Percentiles rank a stretch among this genome's conserved stretches.
These are phyloP conservation scores for Penicillium arizonense DNA, from an alignment of 495 filamentous ascomycete genomes.

Conservation along the genomic window DNA sequence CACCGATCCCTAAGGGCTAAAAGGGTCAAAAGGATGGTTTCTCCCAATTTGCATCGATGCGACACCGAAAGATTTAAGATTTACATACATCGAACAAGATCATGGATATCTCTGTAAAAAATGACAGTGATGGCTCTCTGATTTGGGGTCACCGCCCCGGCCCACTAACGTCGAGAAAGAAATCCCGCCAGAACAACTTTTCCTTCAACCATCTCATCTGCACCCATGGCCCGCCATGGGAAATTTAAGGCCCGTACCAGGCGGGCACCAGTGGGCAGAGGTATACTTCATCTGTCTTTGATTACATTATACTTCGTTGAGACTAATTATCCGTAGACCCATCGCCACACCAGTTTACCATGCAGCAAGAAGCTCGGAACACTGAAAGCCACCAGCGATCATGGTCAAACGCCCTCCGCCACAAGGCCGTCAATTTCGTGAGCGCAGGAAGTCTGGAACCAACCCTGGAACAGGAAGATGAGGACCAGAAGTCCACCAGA, in stretches of 20 bases:
- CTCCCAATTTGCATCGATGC: no score
- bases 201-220: not conserved
- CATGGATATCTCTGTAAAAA: no score
- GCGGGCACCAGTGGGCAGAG: constrained; percentile 8
- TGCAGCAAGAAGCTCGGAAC: constrained; percentile 76
- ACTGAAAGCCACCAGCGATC: constrained; percentile 59
- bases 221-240: constrained; percentile 29
- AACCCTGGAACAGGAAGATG: constrained; percentile 14
- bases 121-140: not conserved
- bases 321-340: constrained; percentile 5
- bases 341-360: constrained; percentile 46
- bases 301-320: not conserved
- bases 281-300: not conserved
- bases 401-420: constrained; percentile 40
- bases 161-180: constrained; percentile 1
- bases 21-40: no score
- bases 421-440: constrained; percentile 69
- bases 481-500: not conserved
- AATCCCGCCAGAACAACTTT: constrained; percentile 1
- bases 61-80: not conserved
- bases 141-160: constrained; percentile 7
- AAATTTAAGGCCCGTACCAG: constrained; percentile 24
- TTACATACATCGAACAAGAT: not conserved
- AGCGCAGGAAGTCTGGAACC: constrained; percentile 62
- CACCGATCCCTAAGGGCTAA: not conserved